A percentile compares a stretch with the other conserved stretches of the same genome.
These are phyloP conservation scores for Dipodascus geniculatus DNA, from an alignment of 805 yeast species.

Conservation along the genomic window DNA sequence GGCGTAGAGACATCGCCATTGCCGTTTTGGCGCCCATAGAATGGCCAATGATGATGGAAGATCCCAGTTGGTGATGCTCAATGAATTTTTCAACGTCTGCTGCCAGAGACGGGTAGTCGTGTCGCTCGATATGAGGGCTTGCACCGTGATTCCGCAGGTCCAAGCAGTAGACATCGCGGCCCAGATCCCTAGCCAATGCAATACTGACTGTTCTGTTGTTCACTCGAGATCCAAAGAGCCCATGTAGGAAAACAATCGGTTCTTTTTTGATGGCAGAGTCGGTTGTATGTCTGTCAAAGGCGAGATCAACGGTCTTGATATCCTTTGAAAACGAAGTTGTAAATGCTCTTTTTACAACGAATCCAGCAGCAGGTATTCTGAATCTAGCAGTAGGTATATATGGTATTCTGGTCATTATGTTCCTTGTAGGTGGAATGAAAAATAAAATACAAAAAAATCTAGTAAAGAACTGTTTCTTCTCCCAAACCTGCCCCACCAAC, in stretches of 20 bases:
- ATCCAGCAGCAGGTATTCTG: too few relatives aligned
- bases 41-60: conserved; percentile 29
- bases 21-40: conserved; percentile 81
- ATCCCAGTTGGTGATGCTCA: conserved; percentile 28
- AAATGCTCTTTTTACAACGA: background rate
- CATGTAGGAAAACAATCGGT: conserved; percentile 77
- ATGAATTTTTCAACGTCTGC: conserved; percentile 77
- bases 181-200: background rate
- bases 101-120: conserved; percentile 72
- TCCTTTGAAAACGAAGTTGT: background rate
- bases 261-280: conserved; percentile 20
- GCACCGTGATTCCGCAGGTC: conserved; percentile 88
- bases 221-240: conserved; percentile 74
- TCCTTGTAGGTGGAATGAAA: too few relatives aligned
- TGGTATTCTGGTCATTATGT: too few relatives aligned
- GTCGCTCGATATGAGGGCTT: conserved; percentile 60
- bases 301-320: conserved; percentile 1
- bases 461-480: too few relatives aligned
- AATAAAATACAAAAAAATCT: too few relatives aligned
- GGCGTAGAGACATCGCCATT: conserved; percentile 69
- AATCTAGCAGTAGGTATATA: too few relatives aligned
- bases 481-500: background rate
- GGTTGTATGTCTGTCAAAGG: background rate
- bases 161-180: background rate
- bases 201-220: conserved; percentile 73